Base-by-base conservation (phyloP, 208 protist genomes). In the Leishmania turanica region DNA sequence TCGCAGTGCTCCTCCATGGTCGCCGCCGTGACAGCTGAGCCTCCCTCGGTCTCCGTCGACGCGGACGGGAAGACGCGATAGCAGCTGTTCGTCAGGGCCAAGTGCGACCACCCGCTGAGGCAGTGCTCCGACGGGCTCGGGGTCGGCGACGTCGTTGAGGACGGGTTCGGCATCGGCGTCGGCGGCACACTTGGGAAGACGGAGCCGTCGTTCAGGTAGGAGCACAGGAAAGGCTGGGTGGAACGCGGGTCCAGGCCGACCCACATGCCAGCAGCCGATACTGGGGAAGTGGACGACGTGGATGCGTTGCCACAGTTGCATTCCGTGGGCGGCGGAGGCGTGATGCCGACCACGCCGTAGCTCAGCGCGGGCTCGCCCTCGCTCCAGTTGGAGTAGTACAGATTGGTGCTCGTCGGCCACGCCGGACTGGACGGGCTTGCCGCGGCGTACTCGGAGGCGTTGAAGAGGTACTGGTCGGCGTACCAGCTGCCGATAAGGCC, bases 191-290 rank as follows among this genome's bases (percentile, higher is more conserved):
- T 72, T 31, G 82, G 62, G 34, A 81, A 88, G 31, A 78, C 77
- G 31, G 85, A 87, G 64, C 91, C 91, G 82, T 95, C 91, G 81
- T 95, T 95, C 40, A 89, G 56, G 85, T 93, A 95, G 0, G 89
- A 83, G 82, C 92, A 94, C 6, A 96, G 74, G 75, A 91, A 96
- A 5, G 92, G 89, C 77, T 90, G 82, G 9, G 83, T 84, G 64
- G 80, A 47, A 54, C 89, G 86, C 53, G 88, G 92, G 80, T 90
- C 88, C 49, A 82, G 80, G 24, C 86, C 84, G 27, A 86, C 73
- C 90, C 92, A 96, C 64, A 49, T 45, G 11, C 86, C 87, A 66
- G 9, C 42, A 8, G 17, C 3, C 2, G 24, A n/a, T 54, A 49
- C 45, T 49, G 45, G 45, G 9, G 45, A 49, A 49, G 45, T 0